phyloP scores from a whole-genome alignment of 306 rosid genomes.

The Cicer pinnatifidum region DNA sequence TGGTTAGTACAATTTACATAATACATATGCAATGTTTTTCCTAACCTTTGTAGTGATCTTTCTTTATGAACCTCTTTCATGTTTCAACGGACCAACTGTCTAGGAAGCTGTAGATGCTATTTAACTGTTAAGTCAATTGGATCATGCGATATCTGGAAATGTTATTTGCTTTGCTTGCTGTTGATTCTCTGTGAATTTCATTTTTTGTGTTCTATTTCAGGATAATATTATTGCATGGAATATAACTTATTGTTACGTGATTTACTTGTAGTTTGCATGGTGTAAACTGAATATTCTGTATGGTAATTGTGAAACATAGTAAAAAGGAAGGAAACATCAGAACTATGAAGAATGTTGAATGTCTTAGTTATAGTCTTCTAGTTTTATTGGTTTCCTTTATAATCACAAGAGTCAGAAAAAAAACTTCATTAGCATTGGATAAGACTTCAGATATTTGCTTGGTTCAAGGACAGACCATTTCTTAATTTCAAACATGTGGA shows the following conservation, averaged over 20 bases:
- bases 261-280: constrained; percentile 6
- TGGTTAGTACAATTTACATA: constrained; percentile 53
- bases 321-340: constrained; percentile 13
- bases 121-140: constrained; percentile 1
- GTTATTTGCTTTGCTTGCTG: constrained; percentile 5
- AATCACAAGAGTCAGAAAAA: background rate
- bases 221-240: background rate
- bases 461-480: background rate
- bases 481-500: background rate
- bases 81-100: background rate
- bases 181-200: background rate
- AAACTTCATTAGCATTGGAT: background rate
- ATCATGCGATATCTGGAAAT: constrained; percentile 18
- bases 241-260: background rate
- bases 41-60: background rate
- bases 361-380: constrained; percentile 1
- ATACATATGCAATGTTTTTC: constrained; percentile 17
- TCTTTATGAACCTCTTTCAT: constrained; percentile 1
- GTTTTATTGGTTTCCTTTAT: constrained; percentile 9
- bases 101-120: constrained; percentile 23
- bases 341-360: constrained; percentile 1
- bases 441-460: background rate
- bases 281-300: constrained; percentile 13
- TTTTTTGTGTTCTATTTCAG: constrained; percentile 5
- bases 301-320: constrained; percentile 2